Base-by-base conservation (phyloP, 805 yeast genomes). In the Ogataea angusta region DNA sequence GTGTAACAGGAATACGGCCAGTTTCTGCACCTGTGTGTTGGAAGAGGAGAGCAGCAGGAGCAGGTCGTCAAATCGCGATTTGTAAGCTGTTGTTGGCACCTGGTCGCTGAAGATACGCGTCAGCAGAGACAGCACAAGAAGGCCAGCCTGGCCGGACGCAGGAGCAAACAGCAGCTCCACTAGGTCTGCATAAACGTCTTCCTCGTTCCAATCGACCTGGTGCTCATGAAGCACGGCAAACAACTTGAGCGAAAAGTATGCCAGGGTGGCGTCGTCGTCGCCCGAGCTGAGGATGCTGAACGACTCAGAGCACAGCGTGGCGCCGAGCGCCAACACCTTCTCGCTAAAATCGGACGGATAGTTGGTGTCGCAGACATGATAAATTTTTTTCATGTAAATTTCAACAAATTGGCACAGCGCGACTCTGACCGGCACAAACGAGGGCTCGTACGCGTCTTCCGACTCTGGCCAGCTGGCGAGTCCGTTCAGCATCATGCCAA, bases 401-500 rank as follows among this genome's bases (percentile, higher is more conserved):
- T 40, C 47, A 18, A 52, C 66, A 35, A 83, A 70, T 18, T 67
- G 69, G 12, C 79, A 57, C 17, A 84, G 52, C 22, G 70, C 74
- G 15, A 76, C 57, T 55, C 91, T 69, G 21, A 78, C 57, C 5
- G 67, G 57, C 13, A 66, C 52, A 45, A 84, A 86, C 6, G 64
- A 71, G 0, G 64, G 60, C 14, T 80, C 87, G 56, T 76, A 82
- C 1, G 83, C 77, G 36, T 72, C 50, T 15, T 78, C 87, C 12
- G 80, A 70, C 17, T 79, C 84, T 16, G 82, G 49, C 86, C 90
- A 82, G 14, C 62, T 62, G 4, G 60, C 54, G 1, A 88, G 48
- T 5, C 75, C 70, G 30, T 68, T 72, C 14, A 85, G 46, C 7
- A 82, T 61, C 86, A 84, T 76, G 30, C 69, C 73, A 28, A 82